A percentile compares a stretch with the other conserved stretches of the same genome.
Conservation (phyloP, 2,329 filamentous ascomycete species). For the Phyllosticta paracitricarpa region DNA sequence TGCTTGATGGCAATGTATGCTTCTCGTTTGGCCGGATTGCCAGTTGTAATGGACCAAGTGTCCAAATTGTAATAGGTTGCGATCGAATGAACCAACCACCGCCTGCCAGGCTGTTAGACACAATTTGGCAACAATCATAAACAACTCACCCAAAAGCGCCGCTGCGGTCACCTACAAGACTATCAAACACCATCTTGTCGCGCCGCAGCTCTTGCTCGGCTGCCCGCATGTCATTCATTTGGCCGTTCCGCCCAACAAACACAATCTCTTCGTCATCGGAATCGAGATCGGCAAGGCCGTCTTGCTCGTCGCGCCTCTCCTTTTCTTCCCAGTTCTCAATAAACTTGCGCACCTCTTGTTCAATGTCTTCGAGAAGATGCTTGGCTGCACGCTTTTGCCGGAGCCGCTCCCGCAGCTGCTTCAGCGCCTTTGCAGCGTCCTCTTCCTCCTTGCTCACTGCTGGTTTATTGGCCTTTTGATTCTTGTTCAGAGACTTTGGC, state of each 20-base stretch:
- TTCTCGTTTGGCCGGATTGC: conserved; percentile 60
- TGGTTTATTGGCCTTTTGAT: conserved; percentile 22
- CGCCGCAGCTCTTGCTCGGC: conserved; percentile 44
- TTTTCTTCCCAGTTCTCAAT: conserved; percentile 51
- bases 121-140: not conserved
- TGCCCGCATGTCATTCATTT: conserved; percentile 50
- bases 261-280: conserved; percentile 79
- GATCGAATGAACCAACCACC: conserved; percentile 89
- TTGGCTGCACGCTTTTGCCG: conserved; percentile 74
- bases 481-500: conserved; percentile 35
- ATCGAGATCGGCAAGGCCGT: conserved; percentile 35
- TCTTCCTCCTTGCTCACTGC: conserved; percentile 32
- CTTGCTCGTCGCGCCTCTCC: conserved; percentile 35
- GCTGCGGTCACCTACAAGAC: conserved; percentile 60
- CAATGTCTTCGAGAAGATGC: conserved; percentile 70
- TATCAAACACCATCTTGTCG: conserved; percentile 72
- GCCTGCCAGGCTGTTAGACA: conserved; percentile 37
- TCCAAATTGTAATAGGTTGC: conserved; percentile 84
- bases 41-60: conserved; percentile 69
- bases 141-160: conserved; percentile 68
- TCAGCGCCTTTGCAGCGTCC: conserved; percentile 51
- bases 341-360: conserved; percentile 73
- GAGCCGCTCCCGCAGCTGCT: conserved; percentile 67
- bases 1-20: conserved; percentile 72
- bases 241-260: conserved; percentile 63